Evolutionary conservation across 1,284 basidiomycete species (phyloP).

Genomic region (Malassezia equina): DNA sequence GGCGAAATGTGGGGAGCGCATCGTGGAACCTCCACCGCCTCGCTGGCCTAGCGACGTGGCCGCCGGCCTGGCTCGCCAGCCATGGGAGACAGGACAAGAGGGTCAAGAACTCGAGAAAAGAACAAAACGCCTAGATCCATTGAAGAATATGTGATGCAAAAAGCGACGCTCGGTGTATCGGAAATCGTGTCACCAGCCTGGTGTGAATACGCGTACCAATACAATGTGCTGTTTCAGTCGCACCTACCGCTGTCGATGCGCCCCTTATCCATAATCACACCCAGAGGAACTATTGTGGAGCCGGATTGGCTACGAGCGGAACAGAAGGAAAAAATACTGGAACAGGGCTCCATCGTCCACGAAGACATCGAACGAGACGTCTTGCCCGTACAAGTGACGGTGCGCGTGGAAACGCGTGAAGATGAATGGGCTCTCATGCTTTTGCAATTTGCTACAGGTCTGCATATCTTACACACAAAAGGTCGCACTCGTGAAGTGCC

Average conservation of each 20-base stretch:
- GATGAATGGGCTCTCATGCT: constrained; percentile 65
- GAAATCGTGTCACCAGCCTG: constrained; percentile 38
- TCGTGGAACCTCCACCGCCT: neutral
- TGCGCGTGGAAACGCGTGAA: constrained; percentile 55
- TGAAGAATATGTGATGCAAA: constrained; percentile 21
- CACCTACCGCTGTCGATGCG: constrained; percentile 28
- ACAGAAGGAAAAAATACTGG: constrained; percentile 22
- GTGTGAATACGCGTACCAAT: constrained; percentile 41
- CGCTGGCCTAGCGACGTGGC: neutral
- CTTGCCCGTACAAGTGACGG: constrained; percentile 54
- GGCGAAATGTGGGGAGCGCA: neutral
- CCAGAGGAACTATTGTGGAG: constrained; percentile 20
- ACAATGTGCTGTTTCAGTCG: constrained; percentile 28
- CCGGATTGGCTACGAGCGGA: constrained; percentile 19
- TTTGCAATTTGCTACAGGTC: constrained; percentile 28
- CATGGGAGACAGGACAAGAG: neutral
- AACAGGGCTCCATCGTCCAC: constrained; percentile 56
- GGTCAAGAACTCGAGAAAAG: neutral
- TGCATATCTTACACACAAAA: constrained; percentile 12
- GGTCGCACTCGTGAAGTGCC: constrained; percentile 30
- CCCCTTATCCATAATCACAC: constrained; percentile 29
- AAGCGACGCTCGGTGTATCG: constrained; percentile 32
- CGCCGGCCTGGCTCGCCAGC: neutral
- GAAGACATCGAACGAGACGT: constrained; percentile 68
- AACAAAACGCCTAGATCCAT: constrained; percentile 10